Evolutionary conservation across 2,329 filamentous ascomycete genomes (phyloP).

Genomic region (Pseudogymnoascus sp.): DNA sequence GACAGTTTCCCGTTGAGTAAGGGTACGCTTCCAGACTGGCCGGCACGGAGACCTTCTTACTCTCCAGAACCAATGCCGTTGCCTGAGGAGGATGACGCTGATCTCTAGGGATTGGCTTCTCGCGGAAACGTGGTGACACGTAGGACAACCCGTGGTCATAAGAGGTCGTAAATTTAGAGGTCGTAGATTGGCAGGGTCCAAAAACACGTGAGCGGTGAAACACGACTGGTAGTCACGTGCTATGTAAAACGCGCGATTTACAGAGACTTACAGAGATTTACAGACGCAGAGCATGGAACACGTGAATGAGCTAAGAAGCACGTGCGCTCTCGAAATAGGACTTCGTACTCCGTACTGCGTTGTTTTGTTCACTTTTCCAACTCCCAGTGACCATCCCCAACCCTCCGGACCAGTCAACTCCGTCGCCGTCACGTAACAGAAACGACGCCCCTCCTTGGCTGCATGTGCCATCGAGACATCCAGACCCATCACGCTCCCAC

Average conservation of each 20-base stretch:
- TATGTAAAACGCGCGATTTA: not conserved
- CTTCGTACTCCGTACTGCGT: not conserved
- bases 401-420: not conserved
- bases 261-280: not conserved
- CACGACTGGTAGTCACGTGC: too few relatives aligned
- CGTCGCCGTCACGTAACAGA: not conserved
- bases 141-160: not conserved
- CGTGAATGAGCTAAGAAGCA: not conserved
- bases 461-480: not conserved
- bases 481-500: not conserved
- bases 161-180: not conserved
- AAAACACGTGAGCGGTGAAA: not conserved
- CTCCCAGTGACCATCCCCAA: conserved; percentile 19
- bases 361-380: not conserved
- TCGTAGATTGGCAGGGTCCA: not conserved
- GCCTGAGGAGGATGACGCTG: not conserved
- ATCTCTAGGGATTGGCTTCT: not conserved
- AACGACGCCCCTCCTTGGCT: not conserved
- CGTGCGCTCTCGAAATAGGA: not conserved
- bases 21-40: not conserved
- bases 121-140: not conserved
- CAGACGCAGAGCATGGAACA: not conserved
- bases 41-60: too few relatives aligned
- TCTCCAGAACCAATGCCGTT: not conserved
- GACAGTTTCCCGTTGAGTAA: not conserved